These are phyloP conservation scores for Thymus quinquecostatus DNA, from an alignment of 257 asterid genomes.

Conservation along the genomic window DNA sequence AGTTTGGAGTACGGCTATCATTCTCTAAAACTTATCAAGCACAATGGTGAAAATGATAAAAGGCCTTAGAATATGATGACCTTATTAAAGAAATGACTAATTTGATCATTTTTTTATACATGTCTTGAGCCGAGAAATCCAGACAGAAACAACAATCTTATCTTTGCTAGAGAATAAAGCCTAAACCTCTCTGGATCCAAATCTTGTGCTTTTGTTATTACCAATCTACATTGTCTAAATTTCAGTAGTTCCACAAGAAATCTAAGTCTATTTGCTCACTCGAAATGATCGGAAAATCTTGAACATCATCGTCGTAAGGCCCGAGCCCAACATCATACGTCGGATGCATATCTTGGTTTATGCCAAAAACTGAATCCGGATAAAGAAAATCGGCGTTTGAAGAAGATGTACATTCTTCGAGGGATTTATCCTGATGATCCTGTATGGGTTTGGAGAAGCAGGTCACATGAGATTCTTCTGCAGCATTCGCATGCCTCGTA, in stretches of 20 bases:
- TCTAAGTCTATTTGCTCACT: constrained; percentile 36
- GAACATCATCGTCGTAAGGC: constrained; percentile 32
- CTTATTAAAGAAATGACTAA: constrained; percentile 5
- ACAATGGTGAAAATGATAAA: background rate
- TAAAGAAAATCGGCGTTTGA: constrained; percentile 26
- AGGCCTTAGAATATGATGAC: background rate
- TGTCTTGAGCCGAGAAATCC: background rate
- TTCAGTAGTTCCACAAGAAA: constrained; percentile 47
- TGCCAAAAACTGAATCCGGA: constrained; percentile 28
- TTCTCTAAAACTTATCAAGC: constrained; percentile 5
- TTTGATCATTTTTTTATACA: background rate
- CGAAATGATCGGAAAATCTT: constrained; percentile 30
- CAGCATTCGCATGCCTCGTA: constrained; percentile 22
- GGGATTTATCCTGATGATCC: constrained; percentile 31
- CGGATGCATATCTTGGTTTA: background rate
- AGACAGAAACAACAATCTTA: constrained; percentile 22
- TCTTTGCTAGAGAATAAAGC: constrained; percentile 14
- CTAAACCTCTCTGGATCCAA: background rate
- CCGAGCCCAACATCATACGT: constrained; percentile 29
- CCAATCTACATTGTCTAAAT: background rate
- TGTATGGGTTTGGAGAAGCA: constrained; percentile 61
- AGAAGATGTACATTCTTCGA: constrained; percentile 27
- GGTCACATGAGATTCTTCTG: constrained; percentile 48
- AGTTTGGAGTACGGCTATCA: too few relatives aligned
- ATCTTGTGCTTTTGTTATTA: constrained; percentile 4